Evolutionary conservation across 148 eudicot species (phyloP).

Genomic region (Chenopodium formosanum): DNA sequence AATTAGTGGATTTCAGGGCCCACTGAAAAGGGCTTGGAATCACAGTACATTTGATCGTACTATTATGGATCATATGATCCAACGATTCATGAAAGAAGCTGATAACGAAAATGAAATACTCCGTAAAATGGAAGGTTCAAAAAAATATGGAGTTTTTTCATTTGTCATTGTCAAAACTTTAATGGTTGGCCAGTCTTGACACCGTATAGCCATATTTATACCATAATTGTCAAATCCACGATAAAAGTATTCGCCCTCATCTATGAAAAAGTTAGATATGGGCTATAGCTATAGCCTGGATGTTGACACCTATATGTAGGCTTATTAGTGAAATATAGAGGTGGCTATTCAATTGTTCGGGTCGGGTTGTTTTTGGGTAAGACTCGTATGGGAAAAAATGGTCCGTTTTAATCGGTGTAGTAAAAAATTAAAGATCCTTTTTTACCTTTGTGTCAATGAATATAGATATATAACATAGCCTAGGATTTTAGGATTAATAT

Average conservation of each 20-base stretch:
- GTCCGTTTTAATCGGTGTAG: too few species aligned
- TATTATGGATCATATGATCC: background rate
- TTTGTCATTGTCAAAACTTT: slow-evolving; percentile 25
- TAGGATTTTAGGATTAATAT: too few species aligned
- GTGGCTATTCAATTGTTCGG: too few species aligned
- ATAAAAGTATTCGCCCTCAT: background rate
- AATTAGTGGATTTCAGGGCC: background rate
- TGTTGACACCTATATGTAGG: too few species aligned
- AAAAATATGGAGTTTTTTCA: background rate
- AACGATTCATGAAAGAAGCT: slow-evolving; percentile 5
- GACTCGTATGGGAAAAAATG: too few species aligned
- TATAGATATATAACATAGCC: too few species aligned
- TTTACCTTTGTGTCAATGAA: too few species aligned
- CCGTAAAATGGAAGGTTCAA: background rate
- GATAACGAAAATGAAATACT: background rate
- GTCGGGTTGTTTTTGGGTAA: too few species aligned
- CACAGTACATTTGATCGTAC: slow-evolving; percentile 25
- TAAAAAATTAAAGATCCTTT: too few species aligned
- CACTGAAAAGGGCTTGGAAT: background rate
- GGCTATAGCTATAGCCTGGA: background rate
- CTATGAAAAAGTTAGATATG: background rate
- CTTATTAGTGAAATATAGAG: too few species aligned
- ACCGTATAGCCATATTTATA: background rate
- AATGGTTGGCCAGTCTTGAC: slow-evolving; percentile 5
- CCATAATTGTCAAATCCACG: slow-evolving; percentile 14